Evolutionary conservation across 75 land plant genomes (phyloP), one percentile per base, ranked within the genome.

Genomic region (Gnetum montanum): DNA sequence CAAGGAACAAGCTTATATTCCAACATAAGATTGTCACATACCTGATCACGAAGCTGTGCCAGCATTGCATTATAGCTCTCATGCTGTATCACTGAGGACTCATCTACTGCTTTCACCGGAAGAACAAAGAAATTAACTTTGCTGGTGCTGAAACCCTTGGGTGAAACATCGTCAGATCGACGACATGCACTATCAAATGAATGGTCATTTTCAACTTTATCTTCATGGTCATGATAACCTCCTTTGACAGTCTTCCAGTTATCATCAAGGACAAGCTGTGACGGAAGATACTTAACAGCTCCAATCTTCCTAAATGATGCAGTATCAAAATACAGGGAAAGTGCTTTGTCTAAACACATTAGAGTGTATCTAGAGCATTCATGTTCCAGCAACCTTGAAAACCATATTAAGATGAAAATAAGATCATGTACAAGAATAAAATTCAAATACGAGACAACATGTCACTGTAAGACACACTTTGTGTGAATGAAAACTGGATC

Each of bases 401-500:
- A 41, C 16, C 16, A 52, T 27, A 4, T 31, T 30, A 31, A 52
- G 33, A 52, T 19, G 3, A 20, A 33, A 18, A 35, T 33, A 58
- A 28, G 19, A 13, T 2, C 20, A 44, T 20, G 24, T 18, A 27
- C 29, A 31, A 61, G 19, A 61, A 13, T 61, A 46, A 8, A 34
- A 31, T 61, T 56, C 15, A 23, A 46, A 19, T 41, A 16, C 24
- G 19, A 5, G 29, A 58, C 10, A 58, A 31, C 15, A 43, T 58
- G 60, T 20, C 51, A 46, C 31, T 52, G 12, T 52, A 46, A 51
- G 34, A 74, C 91, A 63, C 30, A 92, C 97, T 92, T 92, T 25
- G 98, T 75, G 59, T 89, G 91, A 10, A 94, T 69, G 62, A 94
- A 94, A 34, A 89, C 69, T 28, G 86, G 86, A 47, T 71, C 73